Percentiles rank a stretch among this genome's conserved stretches.
phyloP scores from a whole-genome alignment of 1,284 basidiomycete genomes.

The Agaricales sp. region DNA sequence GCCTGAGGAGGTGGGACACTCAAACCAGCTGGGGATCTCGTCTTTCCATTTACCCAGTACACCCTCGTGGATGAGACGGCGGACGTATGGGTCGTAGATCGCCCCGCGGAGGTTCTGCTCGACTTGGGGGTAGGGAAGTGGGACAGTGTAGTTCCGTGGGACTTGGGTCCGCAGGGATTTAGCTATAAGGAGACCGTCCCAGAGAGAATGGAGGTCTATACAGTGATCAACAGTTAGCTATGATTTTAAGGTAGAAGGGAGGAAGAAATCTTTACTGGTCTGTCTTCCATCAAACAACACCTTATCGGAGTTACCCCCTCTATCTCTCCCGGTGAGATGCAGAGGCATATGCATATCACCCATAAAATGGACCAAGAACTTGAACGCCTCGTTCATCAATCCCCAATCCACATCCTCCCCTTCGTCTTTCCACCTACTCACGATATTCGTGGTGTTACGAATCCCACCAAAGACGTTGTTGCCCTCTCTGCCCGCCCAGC shows the following conservation, averaged over 20 bases:
- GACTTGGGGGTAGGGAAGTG: slow-evolving; percentile 53
- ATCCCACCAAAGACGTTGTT: slow-evolving; percentile 71
- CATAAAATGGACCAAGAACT: slow-evolving; percentile 85
- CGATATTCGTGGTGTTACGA: slow-evolving; percentile 57
- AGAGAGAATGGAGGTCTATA: slow-evolving; percentile 74
- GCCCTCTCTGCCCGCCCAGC: slow-evolving; percentile 63
- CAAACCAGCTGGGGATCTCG: slow-evolving; percentile 52
- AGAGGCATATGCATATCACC: slow-evolving; percentile 91
- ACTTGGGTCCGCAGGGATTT: slow-evolving; percentile 72
- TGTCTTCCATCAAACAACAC: slow-evolving; percentile 61
- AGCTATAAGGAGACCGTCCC: slow-evolving; percentile 78
- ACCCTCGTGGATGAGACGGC: slow-evolving; percentile 81
- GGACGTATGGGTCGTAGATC: slow-evolving; percentile 84
- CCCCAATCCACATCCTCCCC: slow-evolving; percentile 15
- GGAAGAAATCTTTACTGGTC: slow-evolving; percentile 40
- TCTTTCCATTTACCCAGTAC: slow-evolving; percentile 53
- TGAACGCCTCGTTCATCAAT: slow-evolving; percentile 57
- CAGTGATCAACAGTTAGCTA: neutral
- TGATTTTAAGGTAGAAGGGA: neutral
- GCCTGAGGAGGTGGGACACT: slow-evolving; percentile 37
- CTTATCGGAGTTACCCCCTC: slow-evolving; percentile 75
- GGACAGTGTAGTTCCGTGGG: slow-evolving; percentile 64
- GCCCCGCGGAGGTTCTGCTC: slow-evolving; percentile 69
- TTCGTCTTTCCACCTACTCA: slow-evolving; percentile 22
- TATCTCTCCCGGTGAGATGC: slow-evolving; percentile 77